Base-by-base conservation (phyloP, 1,284 basidiomycete genomes). In the Rhodotorula sp. region DNA sequence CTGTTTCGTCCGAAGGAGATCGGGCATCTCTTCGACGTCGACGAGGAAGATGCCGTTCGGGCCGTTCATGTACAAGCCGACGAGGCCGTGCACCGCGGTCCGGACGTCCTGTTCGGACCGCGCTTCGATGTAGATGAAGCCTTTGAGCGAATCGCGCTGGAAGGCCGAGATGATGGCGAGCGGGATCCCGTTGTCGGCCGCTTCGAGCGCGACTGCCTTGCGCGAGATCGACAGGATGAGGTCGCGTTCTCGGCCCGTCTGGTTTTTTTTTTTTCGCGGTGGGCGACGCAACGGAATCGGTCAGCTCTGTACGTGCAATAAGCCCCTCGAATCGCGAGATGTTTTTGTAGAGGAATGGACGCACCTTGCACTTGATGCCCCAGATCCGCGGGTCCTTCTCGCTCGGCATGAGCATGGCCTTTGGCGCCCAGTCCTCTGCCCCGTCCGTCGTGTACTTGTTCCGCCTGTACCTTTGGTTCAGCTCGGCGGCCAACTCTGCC, bases 11-110 rank as follows among this genome's bases (percentile, higher is more conserved):
- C 93, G 92, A 75, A 99, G 85, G 46, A 99, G 83, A 73, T 92
- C 93, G 10, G 95, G 93, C 95, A 99, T 99, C 84, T 99, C 95
- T 76, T 97, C 93, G 73, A 98, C 95, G 14, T 95, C 95, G 1
- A 99, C 93, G 53, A 98, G 87, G 54, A 87, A 86, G 59, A 72
- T 66, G 3, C 71, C 71, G 64, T 70, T 73, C 49, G 74, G 62
- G 6, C 74, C 72, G 48, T 86, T 87, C 49, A 87, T 85, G 81
- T 94, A 99, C 64, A 95, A 88, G 66, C 95, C 95, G 64, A 98
- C 91, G 56, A 99, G 88, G 46, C 95, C 95, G 67, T 88, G 86
- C 79, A 92, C 87, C 4, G 95, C 94, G 62, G 90, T 86, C 74
- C 86, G 87, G 69, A 98, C 95, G 77, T 94, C 88, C 69, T 91